phyloP scores from a whole-genome alignment of 2,329 filamentous ascomycete genomes.

The Tolypocladium ophioglossoides region DNA sequence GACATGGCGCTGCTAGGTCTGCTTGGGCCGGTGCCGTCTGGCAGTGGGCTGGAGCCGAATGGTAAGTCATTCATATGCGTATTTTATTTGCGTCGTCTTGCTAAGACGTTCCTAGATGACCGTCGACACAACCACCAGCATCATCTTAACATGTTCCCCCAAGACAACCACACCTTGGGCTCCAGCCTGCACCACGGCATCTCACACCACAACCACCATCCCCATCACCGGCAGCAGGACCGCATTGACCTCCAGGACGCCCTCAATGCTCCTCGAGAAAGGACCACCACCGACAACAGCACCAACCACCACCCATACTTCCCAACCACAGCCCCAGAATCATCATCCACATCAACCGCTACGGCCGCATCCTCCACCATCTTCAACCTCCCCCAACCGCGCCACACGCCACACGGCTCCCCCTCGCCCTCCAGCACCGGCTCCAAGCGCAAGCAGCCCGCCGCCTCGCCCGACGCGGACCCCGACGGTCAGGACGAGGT shows the following conservation, averaged over 20 bases:
- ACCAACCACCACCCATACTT: constrained; percentile 1
- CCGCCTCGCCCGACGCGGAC: constrained; percentile 2
- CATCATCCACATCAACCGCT: not conserved
- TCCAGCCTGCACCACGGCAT: constrained; percentile 1
- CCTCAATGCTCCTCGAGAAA: not conserved
- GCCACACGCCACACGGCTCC: constrained; percentile 1
- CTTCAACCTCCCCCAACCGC: not conserved
- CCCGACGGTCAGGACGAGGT: constrained; percentile 15
- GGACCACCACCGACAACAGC: not conserved
- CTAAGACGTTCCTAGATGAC: not conserved
- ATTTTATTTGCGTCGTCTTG: not conserved
- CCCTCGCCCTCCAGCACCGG: constrained; percentile 4
- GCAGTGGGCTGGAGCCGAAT: not conserved
- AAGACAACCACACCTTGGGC: not conserved
- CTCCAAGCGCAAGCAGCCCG: constrained; percentile 8
- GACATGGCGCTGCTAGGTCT: constrained; percentile 3
- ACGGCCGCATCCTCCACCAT: not conserved
- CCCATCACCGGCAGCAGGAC: not conserved
- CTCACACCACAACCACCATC: not conserved
- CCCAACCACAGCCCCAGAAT: not conserved
- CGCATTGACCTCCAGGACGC: not conserved
- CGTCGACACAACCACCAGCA: not conserved
- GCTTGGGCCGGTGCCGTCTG: not conserved
- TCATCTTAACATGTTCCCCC: not conserved
- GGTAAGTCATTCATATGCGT: not conserved